Conservation (phyloP, 2,329 filamentous ascomycete genomes). For the Trichoderma sp. region DNA sequence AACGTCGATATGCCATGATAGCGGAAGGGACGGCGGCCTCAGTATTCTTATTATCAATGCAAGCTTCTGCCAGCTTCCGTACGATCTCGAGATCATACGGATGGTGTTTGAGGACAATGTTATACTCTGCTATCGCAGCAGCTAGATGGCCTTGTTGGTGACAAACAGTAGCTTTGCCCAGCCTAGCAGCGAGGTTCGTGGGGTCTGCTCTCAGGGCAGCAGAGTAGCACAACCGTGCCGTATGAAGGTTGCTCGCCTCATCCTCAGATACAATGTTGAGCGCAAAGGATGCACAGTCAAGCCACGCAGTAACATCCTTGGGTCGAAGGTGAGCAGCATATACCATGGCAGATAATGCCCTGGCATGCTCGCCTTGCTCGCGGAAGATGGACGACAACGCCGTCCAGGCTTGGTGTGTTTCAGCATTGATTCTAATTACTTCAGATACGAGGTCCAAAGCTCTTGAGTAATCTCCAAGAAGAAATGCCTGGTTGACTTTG, state of each 20-base stretch:
- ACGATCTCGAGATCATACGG: conserved; percentile 55
- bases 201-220: conserved; percentile 58
- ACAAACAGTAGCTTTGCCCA: conserved; percentile 58
- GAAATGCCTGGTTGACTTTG: conserved; percentile 66
- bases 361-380: conserved; percentile 56
- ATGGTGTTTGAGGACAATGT: conserved; percentile 50
- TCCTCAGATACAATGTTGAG: conserved; percentile 50
- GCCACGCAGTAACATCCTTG: conserved; percentile 59
- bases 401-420: conserved; percentile 65
- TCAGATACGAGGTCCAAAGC: conserved; percentile 60
- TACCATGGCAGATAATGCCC: conserved; percentile 58
- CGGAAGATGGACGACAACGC: conserved; percentile 60
- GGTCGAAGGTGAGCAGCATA: conserved; percentile 62
- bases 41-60: conserved; percentile 51
- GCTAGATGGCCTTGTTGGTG: conserved; percentile 54
- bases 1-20: conserved; percentile 48
- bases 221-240: conserved; percentile 58
- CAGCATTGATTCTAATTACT: conserved; percentile 66
- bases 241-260: conserved; percentile 48
- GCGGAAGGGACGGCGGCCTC: conserved; percentile 40
- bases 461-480: conserved; percentile 58
- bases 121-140: conserved; percentile 57
- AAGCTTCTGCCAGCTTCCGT: conserved; percentile 56
- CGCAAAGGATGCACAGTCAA: conserved; percentile 57
- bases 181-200: conserved; percentile 55